Conservation (phyloP, 2,329 filamentous ascomycete species). For the Phialophora macrospora region DNA sequence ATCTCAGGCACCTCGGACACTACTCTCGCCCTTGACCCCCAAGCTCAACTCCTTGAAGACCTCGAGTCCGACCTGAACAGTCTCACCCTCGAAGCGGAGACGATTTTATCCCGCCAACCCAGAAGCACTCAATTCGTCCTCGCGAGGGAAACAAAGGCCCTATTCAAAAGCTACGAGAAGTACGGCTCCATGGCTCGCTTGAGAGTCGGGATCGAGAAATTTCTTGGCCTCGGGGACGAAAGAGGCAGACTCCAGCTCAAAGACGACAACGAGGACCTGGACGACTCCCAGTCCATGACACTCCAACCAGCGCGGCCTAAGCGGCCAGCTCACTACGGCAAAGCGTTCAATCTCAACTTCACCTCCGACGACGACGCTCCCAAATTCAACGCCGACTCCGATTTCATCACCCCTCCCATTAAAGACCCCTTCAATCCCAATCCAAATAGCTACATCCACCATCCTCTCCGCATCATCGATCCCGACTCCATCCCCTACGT, state of each 20-base stretch:
- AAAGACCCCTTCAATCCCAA: background rate
- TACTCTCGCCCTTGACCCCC: background rate
- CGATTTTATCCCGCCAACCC: constrained; percentile 30
- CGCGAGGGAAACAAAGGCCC: constrained; percentile 20
- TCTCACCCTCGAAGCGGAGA: constrained; percentile 34
- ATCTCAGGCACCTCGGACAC: background rate
- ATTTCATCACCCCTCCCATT: constrained; percentile 3
- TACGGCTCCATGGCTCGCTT: constrained; percentile 36
- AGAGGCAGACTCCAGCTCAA: constrained; percentile 21
- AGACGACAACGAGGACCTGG: constrained; percentile 15
- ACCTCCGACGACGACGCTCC: constrained; percentile 27
- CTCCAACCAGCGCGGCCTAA: background rate
- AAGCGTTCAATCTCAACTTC: constrained; percentile 27
- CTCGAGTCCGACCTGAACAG: constrained; percentile 21
- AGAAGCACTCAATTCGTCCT: constrained; percentile 33
- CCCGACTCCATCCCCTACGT: constrained; percentile 28
- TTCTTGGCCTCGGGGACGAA: constrained; percentile 22
- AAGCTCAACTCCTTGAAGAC: constrained; percentile 22
- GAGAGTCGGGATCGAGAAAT: constrained; percentile 29
- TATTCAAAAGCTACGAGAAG: constrained; percentile 35
- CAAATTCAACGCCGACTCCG: constrained; percentile 10
- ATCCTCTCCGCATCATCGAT: constrained; percentile 30
- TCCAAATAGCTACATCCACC: constrained; percentile 4
- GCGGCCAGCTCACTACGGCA: constrained; percentile 28
- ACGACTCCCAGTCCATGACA: constrained; percentile 2